phyloP scores from a whole-genome alignment of 352 stramenopile species.

The Globisporangium paroecandrum region DNA sequence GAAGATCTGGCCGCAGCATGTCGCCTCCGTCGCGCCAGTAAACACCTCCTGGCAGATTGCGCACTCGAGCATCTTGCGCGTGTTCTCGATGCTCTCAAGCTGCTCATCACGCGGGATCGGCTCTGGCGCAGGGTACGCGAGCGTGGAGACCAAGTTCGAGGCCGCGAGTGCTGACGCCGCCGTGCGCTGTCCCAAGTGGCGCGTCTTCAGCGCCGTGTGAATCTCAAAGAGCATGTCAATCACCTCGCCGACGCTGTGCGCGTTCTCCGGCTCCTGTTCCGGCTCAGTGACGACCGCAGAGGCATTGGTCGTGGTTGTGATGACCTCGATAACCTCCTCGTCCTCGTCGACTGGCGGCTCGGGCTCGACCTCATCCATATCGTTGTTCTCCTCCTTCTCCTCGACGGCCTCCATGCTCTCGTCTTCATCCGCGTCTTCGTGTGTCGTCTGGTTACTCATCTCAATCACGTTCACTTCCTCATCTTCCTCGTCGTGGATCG shows the following conservation, averaged over 20 bases:
- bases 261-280: slow-evolving; percentile 25
- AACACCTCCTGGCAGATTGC: slow-evolving; percentile 86
- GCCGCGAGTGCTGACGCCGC: slow-evolving; percentile 65
- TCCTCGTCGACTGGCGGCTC: slow-evolving; percentile 9
- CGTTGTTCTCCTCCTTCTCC: slow-evolving; percentile 19
- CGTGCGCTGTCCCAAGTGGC: slow-evolving; percentile 73
- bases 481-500: slow-evolving; percentile 24
- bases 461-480: slow-evolving; percentile 19
- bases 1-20: slow-evolving; percentile 83
- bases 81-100: slow-evolving; percentile 76
- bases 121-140: slow-evolving; percentile 49
- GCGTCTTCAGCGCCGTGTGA: slow-evolving; percentile 75
- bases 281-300: slow-evolving; percentile 7
- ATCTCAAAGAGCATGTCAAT: slow-evolving; percentile 86
- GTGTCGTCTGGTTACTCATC: slow-evolving; percentile 17
- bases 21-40: slow-evolving; percentile 64
- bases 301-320: not conserved
- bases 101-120: slow-evolving; percentile 74
- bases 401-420: slow-evolving; percentile 1
- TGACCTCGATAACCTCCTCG: slow-evolving; percentile 18
- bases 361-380: slow-evolving; percentile 20
- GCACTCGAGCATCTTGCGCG: slow-evolving; percentile 83
- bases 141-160: slow-evolving; percentile 71
- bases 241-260: slow-evolving; percentile 57
- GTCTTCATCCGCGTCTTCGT: slow-evolving; percentile 17